Evolutionary conservation across 139 green algal species (phyloP), one percentile per base, ranked within the genome.

Genomic region (Trebouxia sp.): DNA sequence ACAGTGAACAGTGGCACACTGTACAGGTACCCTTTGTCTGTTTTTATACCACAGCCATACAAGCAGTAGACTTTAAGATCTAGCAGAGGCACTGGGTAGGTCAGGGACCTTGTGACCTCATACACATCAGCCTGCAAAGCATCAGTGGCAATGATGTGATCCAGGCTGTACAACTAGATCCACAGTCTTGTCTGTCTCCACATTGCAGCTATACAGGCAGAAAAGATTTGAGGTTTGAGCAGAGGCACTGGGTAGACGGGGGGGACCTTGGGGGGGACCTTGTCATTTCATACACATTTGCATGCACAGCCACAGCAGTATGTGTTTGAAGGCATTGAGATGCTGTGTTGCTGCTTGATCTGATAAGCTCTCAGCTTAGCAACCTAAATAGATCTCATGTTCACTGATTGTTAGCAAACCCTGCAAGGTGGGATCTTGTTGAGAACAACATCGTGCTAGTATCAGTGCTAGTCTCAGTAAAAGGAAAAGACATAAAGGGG

Each of bases 21-120:
- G 65, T 89, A 89, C 5, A 78, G 15, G 47, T 82, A 86, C 20
- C 69, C 51, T 30, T 79, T 32, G 8, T 86, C 85, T 56, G 82
- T 86, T 15, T 85, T 30, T 30, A 79, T n/a, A 10, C 58, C 82
- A 11, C n/a, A 56, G 66, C 76, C 84, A 58, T 79, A 74, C 28
- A 85, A 6, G 81, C 78, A 82, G 69, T 80, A 77, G 11, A 82
- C 35, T 9, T 10, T 20, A 6, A 85, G 30, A 43, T 85, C 50
- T 66, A 85, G 41, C 51, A 65, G 32, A 11, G 82, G 67, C 42
- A 85, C 38, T 38, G 82, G 82, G 66, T 83, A 76, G 0, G 78
- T 85, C 17, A 80, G 32, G 22, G 50, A 22, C 17, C 56, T 30
- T 10, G 77, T 66, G 10, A 38, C 30, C 10, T 50, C 50, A 58